A percentile compares a stretch with the other conserved stretches of the same genome.
phyloP scores from a whole-genome alignment of 2,329 filamentous ascomycete genomes.

The Verticillium longisporum region DNA sequence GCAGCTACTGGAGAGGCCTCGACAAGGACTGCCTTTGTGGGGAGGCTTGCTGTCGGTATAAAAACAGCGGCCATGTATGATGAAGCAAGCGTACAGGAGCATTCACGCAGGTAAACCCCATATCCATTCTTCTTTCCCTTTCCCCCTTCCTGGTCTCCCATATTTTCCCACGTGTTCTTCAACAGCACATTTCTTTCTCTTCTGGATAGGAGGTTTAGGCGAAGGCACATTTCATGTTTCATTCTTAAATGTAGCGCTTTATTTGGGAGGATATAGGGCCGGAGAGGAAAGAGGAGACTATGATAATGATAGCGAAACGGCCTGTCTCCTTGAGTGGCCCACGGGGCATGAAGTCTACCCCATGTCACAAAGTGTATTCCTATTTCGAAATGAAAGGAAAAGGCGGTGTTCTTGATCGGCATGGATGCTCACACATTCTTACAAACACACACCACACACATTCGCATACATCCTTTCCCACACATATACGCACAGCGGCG shows the following conservation, averaged over 20 bases:
- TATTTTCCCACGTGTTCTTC: neutral
- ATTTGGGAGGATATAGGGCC: neutral
- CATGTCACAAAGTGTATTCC: no score
- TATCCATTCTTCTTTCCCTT: no score
- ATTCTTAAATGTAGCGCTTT: neutral
- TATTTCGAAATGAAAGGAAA: neutral
- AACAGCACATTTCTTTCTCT: neutral
- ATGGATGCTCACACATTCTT: neutral
- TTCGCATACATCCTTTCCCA: no score
- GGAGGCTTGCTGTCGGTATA: slow-evolving; percentile 42
- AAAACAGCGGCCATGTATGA: neutral
- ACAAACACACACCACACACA: no score
- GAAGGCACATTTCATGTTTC: no score
- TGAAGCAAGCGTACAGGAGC: neutral
- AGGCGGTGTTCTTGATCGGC: neutral
- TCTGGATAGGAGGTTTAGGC: neutral
- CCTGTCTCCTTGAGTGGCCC: neutral
- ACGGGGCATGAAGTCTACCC: neutral
- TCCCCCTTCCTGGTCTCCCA: neutral
- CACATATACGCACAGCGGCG: no score
- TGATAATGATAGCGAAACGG: neutral
- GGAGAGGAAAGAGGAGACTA: neutral
- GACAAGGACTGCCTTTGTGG: slow-evolving; percentile 49
- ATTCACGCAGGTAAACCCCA: no score
- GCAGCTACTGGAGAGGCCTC: slow-evolving; percentile 49